Conservation (phyloP, 331 rosid species). For the Rhamnella rubrinervis region DNA sequence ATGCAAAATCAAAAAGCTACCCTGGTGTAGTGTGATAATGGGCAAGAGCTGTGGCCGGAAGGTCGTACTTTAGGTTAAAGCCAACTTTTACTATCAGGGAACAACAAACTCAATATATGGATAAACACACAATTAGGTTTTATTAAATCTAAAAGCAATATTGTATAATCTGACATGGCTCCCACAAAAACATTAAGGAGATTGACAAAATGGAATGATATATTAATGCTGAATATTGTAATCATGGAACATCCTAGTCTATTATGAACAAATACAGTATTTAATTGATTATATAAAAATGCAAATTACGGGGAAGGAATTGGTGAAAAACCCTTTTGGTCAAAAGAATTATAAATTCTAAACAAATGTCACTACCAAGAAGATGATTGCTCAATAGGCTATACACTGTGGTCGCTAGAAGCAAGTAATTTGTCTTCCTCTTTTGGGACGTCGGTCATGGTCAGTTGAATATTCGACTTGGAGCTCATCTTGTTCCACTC, state of each 20-base stretch:
- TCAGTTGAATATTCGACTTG: slow-evolving; percentile 59
- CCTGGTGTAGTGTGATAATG: too few relatives aligned
- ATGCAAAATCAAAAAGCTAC: too few relatives aligned
- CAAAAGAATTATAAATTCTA: slow-evolving; percentile 13
- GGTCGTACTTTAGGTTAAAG: too few relatives aligned
- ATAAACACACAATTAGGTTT: too few relatives aligned
- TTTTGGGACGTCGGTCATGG: slow-evolving; percentile 45
- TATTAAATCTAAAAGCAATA: too few relatives aligned
- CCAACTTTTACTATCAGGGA: too few relatives aligned
- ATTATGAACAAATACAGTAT: slow-evolving; percentile 14
- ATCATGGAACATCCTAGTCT: not conserved
- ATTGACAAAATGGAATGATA: not conserved
- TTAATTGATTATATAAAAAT: slow-evolving; percentile 10
- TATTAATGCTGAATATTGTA: not conserved
- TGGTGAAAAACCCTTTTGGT: slow-evolving; percentile 1
- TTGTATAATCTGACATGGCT: too few relatives aligned
- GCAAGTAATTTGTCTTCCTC: slow-evolving; percentile 73
- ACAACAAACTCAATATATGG: too few relatives aligned
- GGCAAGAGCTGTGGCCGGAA: too few relatives aligned
- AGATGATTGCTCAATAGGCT: slow-evolving; percentile 28
- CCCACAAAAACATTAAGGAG: not conserved
- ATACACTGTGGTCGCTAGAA: slow-evolving; percentile 59
- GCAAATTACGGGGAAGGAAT: slow-evolving; percentile 1
- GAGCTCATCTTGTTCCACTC: slow-evolving; percentile 82
- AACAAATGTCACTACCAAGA: not conserved